These are phyloP conservation scores for Galerina sulciceps DNA, from an alignment of 768 basidiomycete genomes.

Conservation along the genomic window DNA sequence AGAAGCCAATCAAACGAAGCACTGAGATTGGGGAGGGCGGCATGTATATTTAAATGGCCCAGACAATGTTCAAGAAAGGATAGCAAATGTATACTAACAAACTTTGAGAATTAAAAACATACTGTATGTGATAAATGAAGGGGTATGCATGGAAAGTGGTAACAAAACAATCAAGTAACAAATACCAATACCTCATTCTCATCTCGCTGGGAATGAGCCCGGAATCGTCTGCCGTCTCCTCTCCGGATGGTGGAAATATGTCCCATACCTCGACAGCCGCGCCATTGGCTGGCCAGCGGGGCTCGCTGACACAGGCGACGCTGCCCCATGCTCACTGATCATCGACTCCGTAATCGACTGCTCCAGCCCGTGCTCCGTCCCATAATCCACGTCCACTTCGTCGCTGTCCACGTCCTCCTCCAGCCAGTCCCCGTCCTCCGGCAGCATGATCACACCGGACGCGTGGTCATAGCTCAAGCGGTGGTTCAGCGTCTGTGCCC, in stretches of 20 bases:
- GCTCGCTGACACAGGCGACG: neutral
- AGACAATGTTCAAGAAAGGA: neutral
- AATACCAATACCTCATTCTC: neutral
- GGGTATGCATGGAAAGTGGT: neutral
- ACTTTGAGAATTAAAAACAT: constrained; percentile 2
- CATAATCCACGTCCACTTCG: constrained; percentile 49
- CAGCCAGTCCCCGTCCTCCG: constrained; percentile 71
- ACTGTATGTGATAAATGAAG: neutral
- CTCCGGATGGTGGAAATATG: constrained; percentile 90
- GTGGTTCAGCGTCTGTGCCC: constrained; percentile 44
- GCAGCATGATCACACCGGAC: constrained; percentile 87
- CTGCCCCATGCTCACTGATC: constrained; percentile 22
- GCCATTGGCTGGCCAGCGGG: constrained; percentile 33
- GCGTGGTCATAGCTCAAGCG: constrained; percentile 85
- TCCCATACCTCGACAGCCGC: constrained; percentile 64
- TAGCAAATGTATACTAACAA: neutral
- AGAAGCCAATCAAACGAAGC: constrained; percentile 17
- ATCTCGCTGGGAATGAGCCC: constrained; percentile 55
- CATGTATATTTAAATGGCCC: constrained; percentile 20
- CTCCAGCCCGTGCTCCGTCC: constrained; percentile 31
- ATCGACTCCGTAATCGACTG: constrained; percentile 31
- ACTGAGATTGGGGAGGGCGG: constrained; percentile 47
- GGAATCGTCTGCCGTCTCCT: constrained; percentile 60
- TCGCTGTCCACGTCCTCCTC: constrained; percentile 51
- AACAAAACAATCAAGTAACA: neutral